Evolutionary conservation across 768 basidiomycete species (phyloP), one percentile per base, ranked within the genome.

Genomic region (Xerocomus spinulosus): DNA sequence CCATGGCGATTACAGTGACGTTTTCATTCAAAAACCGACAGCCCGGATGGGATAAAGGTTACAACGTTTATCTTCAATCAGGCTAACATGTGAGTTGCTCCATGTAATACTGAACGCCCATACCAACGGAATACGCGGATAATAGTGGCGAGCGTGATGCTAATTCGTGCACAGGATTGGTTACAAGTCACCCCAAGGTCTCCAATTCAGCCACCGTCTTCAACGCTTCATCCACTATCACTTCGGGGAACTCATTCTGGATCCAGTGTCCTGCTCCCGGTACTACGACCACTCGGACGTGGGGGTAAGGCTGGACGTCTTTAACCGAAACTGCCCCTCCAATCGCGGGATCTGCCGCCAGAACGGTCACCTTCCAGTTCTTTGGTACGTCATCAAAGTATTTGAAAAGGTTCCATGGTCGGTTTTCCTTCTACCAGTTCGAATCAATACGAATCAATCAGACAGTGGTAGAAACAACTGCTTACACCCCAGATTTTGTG

Each of bases 211-310:
- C 46, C 3, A 55, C 50, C 5, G 42, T 49, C 38, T 49, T 52
- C 26, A 55, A 38, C 13, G 53, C 58, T 26, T 50, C 51, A 15
- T 54, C 36, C 5, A 64, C 49, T 0, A 64, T 51, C 21, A 42
- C 43, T 7, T 66, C 53, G 0, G 62, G 62, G 23, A 55, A 51
- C 26, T 67, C 63, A 18, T 29, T 49, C 28, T 64, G 64, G 15
- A 67, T 59, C 53, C 55, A 67, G 37, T 64, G 63, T 2, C 51
- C 51, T 3, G 53, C 50, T 0, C 60, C 58, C 0, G 53, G 49
- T 2, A 65, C 44, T 8, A 46, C 18, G 9, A 55, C 39, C 2
- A 24, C 15, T 14, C 42, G 49, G 15, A 59, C 30, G 21, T 49
- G 52, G 9, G 55, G 49, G 30, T 55, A 59, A 13, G 56, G 28